Conservation (phyloP, 345 rosid genomes). For the Passiflora organensis region DNA sequence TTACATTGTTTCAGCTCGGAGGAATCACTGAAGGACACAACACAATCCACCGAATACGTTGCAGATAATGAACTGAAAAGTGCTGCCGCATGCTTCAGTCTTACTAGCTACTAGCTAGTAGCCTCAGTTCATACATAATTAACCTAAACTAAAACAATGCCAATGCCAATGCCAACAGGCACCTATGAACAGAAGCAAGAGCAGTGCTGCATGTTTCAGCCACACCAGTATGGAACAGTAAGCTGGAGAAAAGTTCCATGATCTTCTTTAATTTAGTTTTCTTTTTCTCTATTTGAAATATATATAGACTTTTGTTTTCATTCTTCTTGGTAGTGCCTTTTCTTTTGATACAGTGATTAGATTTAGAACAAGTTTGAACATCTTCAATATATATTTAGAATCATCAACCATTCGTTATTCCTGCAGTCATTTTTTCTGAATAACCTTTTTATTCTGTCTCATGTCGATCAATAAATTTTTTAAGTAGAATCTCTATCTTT, state of each 20-base stretch:
- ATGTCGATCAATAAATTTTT: too few relatives aligned
- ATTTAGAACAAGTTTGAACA: too few relatives aligned
- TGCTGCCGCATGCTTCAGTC: constrained; percentile 82
- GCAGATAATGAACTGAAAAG: constrained; percentile 72
- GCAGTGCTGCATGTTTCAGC: not conserved
- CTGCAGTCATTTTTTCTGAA: too few relatives aligned
- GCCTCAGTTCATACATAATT: constrained; percentile 49
- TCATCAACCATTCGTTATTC: too few relatives aligned
- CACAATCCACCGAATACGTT: constrained; percentile 41
- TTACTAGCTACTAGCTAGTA: too few relatives aligned
- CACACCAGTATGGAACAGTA: not conserved
- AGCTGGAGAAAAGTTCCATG: not conserved
- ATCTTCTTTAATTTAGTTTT: not conserved
- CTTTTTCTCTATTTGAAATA: not conserved
- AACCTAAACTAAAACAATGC: constrained; percentile 1
- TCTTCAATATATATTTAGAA: too few relatives aligned
- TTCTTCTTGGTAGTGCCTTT: too few relatives aligned
- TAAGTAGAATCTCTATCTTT: too few relatives aligned
- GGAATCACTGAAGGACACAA: constrained; percentile 50
- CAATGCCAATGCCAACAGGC: not conserved
- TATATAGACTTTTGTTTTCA: too few relatives aligned
- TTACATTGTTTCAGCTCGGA: constrained; percentile 45
- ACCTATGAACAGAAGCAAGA: too few relatives aligned
- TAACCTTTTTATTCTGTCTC: too few relatives aligned
- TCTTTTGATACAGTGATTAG: too few relatives aligned